A percentile compares a stretch with the other conserved stretches of the same genome.
These are phyloP conservation scores for Nemania abortiva DNA, from an alignment of 2,329 filamentous ascomycete genomes.

Conservation along the genomic window DNA sequence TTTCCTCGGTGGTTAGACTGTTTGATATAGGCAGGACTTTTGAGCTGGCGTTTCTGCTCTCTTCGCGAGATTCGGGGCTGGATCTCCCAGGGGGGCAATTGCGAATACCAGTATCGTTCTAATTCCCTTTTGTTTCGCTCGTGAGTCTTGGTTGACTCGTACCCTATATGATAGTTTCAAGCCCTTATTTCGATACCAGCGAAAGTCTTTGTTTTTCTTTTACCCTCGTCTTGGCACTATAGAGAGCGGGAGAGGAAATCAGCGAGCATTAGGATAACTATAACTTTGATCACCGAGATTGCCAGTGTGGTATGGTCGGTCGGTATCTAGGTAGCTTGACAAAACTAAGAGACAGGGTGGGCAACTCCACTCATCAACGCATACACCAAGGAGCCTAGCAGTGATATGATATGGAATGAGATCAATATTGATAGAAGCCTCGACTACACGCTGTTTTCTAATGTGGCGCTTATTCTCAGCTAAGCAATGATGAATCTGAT, in stretches of 20 bases:
- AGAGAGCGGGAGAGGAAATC: slow-evolving; percentile 1
- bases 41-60: slow-evolving; percentile 37
- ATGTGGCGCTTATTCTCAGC: slow-evolving; percentile 12
- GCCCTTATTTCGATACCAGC: slow-evolving; percentile 11
- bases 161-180: slow-evolving; percentile 14
- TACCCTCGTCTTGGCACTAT: slow-evolving; percentile 10
- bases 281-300: slow-evolving; percentile 7
- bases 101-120: slow-evolving; percentile 36
- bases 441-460: slow-evolving; percentile 7
- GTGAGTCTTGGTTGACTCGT: slow-evolving; percentile 6
- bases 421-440: neutral
- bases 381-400: slow-evolving; percentile 16
- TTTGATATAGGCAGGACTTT: slow-evolving; percentile 43
- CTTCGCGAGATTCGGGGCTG: slow-evolving; percentile 36
- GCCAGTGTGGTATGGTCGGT: slow-evolving; percentile 7
- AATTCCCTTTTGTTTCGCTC: slow-evolving; percentile 26
- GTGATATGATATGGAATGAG: neutral
- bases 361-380: slow-evolving; percentile 24
- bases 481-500: slow-evolving; percentile 15
- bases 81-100: slow-evolving; percentile 38
- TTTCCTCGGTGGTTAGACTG: slow-evolving; percentile 49
- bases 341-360: slow-evolving; percentile 25
- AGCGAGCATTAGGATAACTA: neutral
- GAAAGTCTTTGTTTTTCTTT: neutral
- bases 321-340: slow-evolving; percentile 22